Base-by-base conservation (phyloP, 139 green algal species). In the Pseudopediastrum boryanum region DNA sequence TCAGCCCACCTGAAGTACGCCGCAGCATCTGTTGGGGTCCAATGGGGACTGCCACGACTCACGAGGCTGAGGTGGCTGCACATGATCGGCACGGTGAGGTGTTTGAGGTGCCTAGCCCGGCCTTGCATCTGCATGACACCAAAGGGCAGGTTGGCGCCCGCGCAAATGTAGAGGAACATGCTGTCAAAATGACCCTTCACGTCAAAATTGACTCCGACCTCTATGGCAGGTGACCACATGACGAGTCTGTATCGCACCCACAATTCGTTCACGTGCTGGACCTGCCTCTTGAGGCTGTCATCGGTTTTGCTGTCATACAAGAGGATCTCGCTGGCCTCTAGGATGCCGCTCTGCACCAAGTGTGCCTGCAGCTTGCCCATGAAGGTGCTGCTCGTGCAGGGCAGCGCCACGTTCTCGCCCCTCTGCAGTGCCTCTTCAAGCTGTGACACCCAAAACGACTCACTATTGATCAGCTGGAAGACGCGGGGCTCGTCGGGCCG, bases 151-250 rank as follows among this genome's bases (percentile, higher is more conserved):
- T n/a, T n/a, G 29, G 31, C 42, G 29, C 27, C 42, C 31, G 5
- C n/a, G 29, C 29, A 69, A 13, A 8, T 13, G 8, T 44, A 44
- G 16, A 68, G 5, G 59, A 68, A 68, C 4, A 68, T 68, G 29
- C 31, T 46, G 59, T 68, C 31, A 33, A 68, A 68, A 33, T 68
- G 59, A 13, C 21, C 3, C 8, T 6, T 13, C n/a, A n/a, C n/a
- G 59, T 68, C 31, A 41, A 68, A 68, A 33, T 68, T 41, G 59
- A 68, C 31, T n/a, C 59, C 59, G 21, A 33, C 59, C 8, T 68
- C 59, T 3, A 68, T 41, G 29, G 59, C 21, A 33, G 10, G 59
- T 5, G 29, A 46, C 59, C 59, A 69, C 59, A 69, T 69, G 6
- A 68, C 59, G 3, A 68, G 59, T 16, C 59, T 10, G 16, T 6